Evolutionary conservation across 345 rosid genomes (phyloP), one percentile per base, ranked within the genome.

Genomic region (Fremontodendron californicum): DNA sequence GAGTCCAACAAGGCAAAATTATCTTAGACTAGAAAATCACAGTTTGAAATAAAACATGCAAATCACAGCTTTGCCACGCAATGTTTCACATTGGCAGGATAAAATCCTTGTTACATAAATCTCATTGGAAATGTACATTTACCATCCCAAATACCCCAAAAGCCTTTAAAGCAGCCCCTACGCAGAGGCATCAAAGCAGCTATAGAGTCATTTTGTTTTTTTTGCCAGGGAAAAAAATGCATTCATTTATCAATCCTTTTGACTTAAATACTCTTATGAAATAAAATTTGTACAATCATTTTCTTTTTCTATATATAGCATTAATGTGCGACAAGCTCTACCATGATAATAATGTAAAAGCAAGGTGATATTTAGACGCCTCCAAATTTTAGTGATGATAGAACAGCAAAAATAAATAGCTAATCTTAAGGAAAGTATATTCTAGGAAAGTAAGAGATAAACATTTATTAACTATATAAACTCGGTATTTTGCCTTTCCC

Each of bases 1-100:
- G 74, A 9, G 27, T 19, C 23, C 43, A 27, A 49, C 39, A 29
- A 69, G 15, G 40, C 23, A 31, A 46, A 45, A 29, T 16, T 71
- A 16, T 49, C 40, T 18, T 31, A 5, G 9, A 46, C 39, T 7
- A 45, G 23, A 42, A 25, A 69, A 69, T 27, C 4, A 3, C 21
- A 46, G 39, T 27, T 68, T 69, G 54, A 27, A 69, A 69, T 42
- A 31, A 37, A 69, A 45, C 52, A 69, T 7, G 55, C 40, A 49
- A 49, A 71, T 71, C 15, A 69, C 40, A 27, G 39, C 25, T 71
- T 71, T 27, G 42, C 60, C 9, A 70, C 48, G 43, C 74, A 70
- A 31, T 70, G 18, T 12, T 37, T 64, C 69, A 35, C 1, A 21
- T 4, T 64, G 27, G 23, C 71, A 66, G 51, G 19, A 40, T 40